Evolutionary conservation across 345 rosid species (phyloP).

Genomic region (Capsella bursapastoris): DNA sequence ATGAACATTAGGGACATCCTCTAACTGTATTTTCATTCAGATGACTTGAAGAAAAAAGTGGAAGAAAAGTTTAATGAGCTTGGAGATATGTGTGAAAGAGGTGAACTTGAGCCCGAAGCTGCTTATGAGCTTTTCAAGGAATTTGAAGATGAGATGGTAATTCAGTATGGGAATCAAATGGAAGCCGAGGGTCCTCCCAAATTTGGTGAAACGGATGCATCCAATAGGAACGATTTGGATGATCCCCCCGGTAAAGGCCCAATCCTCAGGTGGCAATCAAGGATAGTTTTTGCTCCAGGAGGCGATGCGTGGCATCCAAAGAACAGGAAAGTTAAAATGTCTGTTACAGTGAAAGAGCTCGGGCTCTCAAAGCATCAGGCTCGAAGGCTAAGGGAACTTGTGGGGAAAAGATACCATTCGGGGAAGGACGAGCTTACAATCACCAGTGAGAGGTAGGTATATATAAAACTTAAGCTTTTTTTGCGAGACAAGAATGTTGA

Average conservation of each 20-base stretch:
- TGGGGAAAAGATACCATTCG: conserved; percentile 89
- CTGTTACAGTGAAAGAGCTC: conserved; percentile 92
- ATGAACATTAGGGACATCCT: neutral
- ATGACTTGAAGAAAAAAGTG: conserved; percentile 81
- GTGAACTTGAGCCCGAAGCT: conserved; percentile 76
- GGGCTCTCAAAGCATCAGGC: conserved; percentile 88
- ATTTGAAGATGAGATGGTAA: conserved; percentile 88
- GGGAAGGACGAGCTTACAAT: conserved; percentile 96
- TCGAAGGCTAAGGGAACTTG: conserved; percentile 73
- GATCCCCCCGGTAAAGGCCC: conserved; percentile 96
- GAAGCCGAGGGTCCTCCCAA: conserved; percentile 69
- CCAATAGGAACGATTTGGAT: conserved; percentile 58
- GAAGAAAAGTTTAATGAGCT: conserved; percentile 79
- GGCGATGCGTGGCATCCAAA: conserved; percentile 99
- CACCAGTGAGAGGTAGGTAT: conserved; percentile 82
- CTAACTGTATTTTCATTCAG: conserved; percentile 50
- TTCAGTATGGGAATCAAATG: conserved; percentile 62
- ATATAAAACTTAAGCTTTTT: neutral
- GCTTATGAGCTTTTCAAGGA: conserved; percentile 82
- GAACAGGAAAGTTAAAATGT: conserved; percentile 88
- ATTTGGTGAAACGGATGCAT: conserved; percentile 59
- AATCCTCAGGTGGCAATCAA: conserved; percentile 86
- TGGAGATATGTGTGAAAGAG: conserved; percentile 85
- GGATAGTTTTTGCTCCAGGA: conserved; percentile 87
- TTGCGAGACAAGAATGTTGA: conserved; percentile 2